A percentile compares a stretch with the other conserved stretches of the same genome.
phyloP scores from a whole-genome alignment of 345 rosid genomes.

The Eucalyptus regnans region DNA sequence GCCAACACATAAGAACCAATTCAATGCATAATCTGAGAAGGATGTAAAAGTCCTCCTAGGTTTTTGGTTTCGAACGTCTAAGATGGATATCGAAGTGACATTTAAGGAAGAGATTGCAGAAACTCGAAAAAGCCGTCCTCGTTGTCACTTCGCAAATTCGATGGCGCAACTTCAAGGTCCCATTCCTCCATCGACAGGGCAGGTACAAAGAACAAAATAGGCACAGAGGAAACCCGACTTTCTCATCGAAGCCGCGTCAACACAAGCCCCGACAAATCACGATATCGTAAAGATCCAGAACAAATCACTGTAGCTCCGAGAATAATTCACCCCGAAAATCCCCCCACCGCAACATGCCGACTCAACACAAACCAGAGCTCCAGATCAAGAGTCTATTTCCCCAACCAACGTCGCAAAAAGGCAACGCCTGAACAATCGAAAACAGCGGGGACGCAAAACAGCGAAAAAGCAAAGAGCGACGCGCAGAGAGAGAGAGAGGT shows the following conservation, averaged over 20 bases:
- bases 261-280: not conserved
- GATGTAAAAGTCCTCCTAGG: not conserved
- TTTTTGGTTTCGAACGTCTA: not conserved
- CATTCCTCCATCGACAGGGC: not conserved
- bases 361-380: not conserved
- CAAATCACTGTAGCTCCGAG: not conserved
- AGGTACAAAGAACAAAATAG: not conserved
- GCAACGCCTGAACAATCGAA: not conserved
- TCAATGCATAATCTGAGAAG: not conserved
- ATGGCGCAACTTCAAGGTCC: not conserved
- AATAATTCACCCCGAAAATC: not conserved
- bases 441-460: not conserved
- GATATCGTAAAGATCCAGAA: not conserved
- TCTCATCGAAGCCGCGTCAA: not conserved
- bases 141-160: not conserved
- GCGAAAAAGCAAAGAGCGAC: not conserved
- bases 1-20: not conserved
- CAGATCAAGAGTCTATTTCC: not conserved
- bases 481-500: not conserved
- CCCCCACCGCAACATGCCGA: not conserved
- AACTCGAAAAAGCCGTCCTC: not conserved
- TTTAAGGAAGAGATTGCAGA: not conserved
- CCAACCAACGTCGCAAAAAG: not conserved
- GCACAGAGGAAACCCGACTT: not conserved
- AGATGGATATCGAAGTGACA: not conserved